Evolutionary conservation across 2,329 filamentous ascomycete genomes (phyloP).

Genomic region (Penicillium sp.): DNA sequence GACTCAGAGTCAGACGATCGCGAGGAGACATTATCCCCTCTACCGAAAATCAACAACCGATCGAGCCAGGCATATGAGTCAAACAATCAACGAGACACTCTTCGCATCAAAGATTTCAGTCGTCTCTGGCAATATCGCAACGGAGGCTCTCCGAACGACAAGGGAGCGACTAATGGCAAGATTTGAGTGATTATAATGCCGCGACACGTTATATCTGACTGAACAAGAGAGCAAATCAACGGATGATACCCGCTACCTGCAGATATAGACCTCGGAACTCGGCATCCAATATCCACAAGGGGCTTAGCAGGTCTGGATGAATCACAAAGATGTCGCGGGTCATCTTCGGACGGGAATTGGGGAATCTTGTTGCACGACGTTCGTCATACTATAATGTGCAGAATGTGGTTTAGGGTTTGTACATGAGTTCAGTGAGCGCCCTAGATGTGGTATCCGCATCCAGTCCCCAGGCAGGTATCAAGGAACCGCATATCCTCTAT

Average conservation of each 20-base stretch:
- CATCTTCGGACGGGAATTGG: neutral
- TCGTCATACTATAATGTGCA: neutral
- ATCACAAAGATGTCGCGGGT: neutral
- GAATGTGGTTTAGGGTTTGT: neutral
- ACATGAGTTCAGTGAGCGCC: neutral
- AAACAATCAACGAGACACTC: neutral
- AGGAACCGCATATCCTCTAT: slow-evolving; percentile 7
- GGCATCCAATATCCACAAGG: neutral
- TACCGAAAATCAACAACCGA: neutral
- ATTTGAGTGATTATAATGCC: neutral
- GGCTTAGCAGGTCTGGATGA: neutral
- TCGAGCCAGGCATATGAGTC: neutral
- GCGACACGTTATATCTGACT: neutral
- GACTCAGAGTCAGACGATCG: slow-evolving; percentile 1
- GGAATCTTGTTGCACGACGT: neutral
- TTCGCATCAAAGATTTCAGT: slow-evolving; percentile 36
- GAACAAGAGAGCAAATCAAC: neutral
- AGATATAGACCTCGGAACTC: neutral
- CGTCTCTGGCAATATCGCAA: slow-evolving; percentile 41
- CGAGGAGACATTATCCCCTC: slow-evolving; percentile 14
- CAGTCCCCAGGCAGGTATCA: slow-evolving; percentile 3
- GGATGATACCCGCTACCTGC: neutral
- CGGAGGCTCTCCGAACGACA: slow-evolving; percentile 24
- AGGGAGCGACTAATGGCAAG: neutral
- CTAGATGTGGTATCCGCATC: neutral